phyloP scores from a whole-genome alignment of 2,329 filamentous ascomycete species.

The Rhynchosporium secalis region DNA sequence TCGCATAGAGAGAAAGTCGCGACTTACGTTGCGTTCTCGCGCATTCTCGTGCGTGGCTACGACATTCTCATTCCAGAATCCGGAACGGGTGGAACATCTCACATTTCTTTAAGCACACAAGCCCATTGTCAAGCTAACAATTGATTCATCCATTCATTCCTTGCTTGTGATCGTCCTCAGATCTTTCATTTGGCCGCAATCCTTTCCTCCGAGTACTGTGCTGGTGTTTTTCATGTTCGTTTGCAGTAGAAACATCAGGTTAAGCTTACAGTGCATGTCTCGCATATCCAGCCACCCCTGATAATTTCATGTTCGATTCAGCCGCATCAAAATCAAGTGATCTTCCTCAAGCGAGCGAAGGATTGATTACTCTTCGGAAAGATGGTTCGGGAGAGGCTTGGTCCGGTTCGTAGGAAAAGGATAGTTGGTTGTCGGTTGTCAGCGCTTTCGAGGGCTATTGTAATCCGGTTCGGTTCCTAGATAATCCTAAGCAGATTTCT shows the following conservation, averaged over 20 bases:
- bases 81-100: constrained; percentile 9
- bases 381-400: background rate
- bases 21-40: background rate
- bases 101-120: background rate
- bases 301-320: constrained; percentile 9
- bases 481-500: too few species aligned
- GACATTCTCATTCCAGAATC: constrained; percentile 8
- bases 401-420: background rate
- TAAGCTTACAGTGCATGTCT: background rate
- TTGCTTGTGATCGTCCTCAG: too few species aligned
- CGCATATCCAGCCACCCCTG: constrained; percentile 4
- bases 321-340: constrained; percentile 6
- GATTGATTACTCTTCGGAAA: background rate
- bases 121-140: background rate
- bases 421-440: background rate
- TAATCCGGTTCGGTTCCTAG: too few species aligned
- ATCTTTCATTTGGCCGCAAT: too few species aligned
- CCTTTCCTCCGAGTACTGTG: background rate
- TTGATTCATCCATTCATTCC: background rate
- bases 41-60: constrained; percentile 15
- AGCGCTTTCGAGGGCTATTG: too few species aligned
- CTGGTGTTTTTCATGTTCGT: background rate
- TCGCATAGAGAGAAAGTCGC: background rate
- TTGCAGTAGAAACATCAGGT: constrained; percentile 1
- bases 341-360: background rate